Percentiles rank a stretch among this genome's conserved stretches.
These are phyloP conservation scores for Aspergillus fijiensis DNA, from an alignment of 2,329 filamentous ascomycete species.

Conservation along the genomic window DNA sequence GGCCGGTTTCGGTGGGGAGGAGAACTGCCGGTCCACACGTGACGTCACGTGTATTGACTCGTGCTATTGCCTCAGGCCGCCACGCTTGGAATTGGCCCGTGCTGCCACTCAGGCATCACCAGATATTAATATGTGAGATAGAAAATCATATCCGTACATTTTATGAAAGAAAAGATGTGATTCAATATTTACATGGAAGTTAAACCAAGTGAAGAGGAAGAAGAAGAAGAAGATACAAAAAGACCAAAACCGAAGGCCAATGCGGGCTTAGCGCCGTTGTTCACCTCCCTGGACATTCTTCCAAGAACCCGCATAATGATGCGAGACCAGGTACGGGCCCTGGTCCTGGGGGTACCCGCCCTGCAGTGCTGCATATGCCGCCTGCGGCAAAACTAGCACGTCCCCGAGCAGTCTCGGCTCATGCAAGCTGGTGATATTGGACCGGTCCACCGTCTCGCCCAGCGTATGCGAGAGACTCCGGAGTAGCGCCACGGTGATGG, in stretches of 20 bases:
- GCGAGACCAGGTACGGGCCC: slow-evolving; percentile 15
- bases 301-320: slow-evolving; percentile 17
- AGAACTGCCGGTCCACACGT: not conserved
- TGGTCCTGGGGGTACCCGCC: slow-evolving; percentile 12
- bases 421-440: slow-evolving; percentile 4
- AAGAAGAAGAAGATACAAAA: not conserved
- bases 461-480: slow-evolving; percentile 2
- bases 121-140: too few relatives aligned
- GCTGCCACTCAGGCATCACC: too few relatives aligned
- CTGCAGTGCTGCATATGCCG: slow-evolving; percentile 15
- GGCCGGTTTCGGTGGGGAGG: not conserved
- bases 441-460: not conserved
- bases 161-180: not conserved
- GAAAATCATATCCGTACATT: not conserved
- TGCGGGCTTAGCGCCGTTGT: slow-evolving; percentile 4
- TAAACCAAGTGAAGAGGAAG: not conserved
- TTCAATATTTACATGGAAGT: not conserved
- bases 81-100: too few relatives aligned
- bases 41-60: not conserved
- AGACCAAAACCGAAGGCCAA: not conserved
- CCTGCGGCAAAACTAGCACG: slow-evolving; percentile 15
- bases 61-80: not conserved
- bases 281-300: slow-evolving; percentile 15
- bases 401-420: slow-evolving; percentile 13
- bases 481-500: slow-evolving; percentile 15